phyloP scores from a whole-genome alignment of 768 basidiomycete genomes.

The Lentinula lateritia region DNA sequence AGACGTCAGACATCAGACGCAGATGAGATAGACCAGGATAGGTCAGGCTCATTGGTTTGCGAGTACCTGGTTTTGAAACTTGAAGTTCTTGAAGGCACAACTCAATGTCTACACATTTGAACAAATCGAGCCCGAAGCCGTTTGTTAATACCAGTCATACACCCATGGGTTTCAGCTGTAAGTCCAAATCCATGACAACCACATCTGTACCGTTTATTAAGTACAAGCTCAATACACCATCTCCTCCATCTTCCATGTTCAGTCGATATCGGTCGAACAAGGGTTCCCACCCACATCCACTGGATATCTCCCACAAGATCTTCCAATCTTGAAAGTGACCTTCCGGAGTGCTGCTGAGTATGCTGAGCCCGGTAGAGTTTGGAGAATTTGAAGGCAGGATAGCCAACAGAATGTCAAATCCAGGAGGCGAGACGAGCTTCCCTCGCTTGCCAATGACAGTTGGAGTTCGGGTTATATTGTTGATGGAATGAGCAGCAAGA shows the following conservation, averaged over 20 bases:
- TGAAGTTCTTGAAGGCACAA: too few relatives aligned
- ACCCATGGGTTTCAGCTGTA: background rate
- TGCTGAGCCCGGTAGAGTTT: constrained; percentile 24
- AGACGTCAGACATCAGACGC: too few relatives aligned
- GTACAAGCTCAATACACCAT: constrained; percentile 27
- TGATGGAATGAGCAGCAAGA: constrained; percentile 13
- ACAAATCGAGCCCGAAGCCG: too few relatives aligned
- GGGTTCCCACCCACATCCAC: constrained; percentile 27
- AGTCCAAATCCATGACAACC: constrained; percentile 6
- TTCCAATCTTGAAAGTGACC: constrained; percentile 27
- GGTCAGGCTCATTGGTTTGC: too few relatives aligned
- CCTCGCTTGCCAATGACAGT: constrained; percentile 33
- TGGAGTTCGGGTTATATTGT: constrained; percentile 29
- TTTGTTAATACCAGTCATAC: background rate
- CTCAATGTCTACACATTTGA: too few relatives aligned
- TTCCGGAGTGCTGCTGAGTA: constrained; percentile 22
- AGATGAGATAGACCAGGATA: too few relatives aligned
- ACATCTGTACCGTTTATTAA: constrained; percentile 21
- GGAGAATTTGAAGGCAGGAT: constrained; percentile 28
- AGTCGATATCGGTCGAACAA: constrained; percentile 26
- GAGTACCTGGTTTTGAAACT: too few relatives aligned
- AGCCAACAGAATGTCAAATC: constrained; percentile 16
- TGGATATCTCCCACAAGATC: constrained; percentile 22
- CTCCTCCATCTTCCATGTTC: constrained; percentile 8
- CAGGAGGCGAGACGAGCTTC: constrained; percentile 20